Conservation (phyloP, 306 rosid species). For the Malus orientalis region DNA sequence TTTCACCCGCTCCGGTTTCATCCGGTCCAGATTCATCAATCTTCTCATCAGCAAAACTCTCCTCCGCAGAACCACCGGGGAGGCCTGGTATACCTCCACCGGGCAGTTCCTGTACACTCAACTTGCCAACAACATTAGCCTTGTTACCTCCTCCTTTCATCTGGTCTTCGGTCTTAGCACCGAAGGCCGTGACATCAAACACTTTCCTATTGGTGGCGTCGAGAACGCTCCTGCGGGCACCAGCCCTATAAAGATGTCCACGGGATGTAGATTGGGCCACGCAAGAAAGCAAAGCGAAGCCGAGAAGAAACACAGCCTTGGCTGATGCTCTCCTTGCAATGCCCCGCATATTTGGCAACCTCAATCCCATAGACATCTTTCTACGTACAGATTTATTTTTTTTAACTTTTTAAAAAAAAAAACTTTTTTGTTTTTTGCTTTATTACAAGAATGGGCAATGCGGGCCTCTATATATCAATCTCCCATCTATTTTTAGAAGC, state of each 20-base stretch:
- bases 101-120: not conserved
- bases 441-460: not conserved
- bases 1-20: not conserved
- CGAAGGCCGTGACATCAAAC: slow-evolving; percentile 35
- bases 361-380: slow-evolving; percentile 9
- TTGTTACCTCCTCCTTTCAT: not conserved
- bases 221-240: slow-evolving; percentile 26
- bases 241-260: not conserved
- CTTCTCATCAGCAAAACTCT: not conserved
- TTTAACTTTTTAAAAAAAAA: accelerated
- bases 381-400: not conserved
- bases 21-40: not conserved
- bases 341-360: slow-evolving; percentile 5
- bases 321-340: slow-evolving; percentile 3
- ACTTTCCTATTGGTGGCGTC: not conserved
- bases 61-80: not conserved
- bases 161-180: slow-evolving; percentile 42
- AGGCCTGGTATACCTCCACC: not conserved
- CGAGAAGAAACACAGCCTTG: slow-evolving; percentile 7
- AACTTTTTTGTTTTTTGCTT: not conserved
- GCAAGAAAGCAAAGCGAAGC: slow-evolving; percentile 19
- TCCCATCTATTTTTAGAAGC: not conserved
- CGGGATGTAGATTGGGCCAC: slow-evolving; percentile 15
- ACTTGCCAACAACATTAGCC: not conserved
- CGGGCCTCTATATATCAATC: not conserved